These are phyloP conservation scores for Suhomyces panamericanus DNA, from an alignment of 1,139 yeast genomes.

Conservation along the genomic window DNA sequence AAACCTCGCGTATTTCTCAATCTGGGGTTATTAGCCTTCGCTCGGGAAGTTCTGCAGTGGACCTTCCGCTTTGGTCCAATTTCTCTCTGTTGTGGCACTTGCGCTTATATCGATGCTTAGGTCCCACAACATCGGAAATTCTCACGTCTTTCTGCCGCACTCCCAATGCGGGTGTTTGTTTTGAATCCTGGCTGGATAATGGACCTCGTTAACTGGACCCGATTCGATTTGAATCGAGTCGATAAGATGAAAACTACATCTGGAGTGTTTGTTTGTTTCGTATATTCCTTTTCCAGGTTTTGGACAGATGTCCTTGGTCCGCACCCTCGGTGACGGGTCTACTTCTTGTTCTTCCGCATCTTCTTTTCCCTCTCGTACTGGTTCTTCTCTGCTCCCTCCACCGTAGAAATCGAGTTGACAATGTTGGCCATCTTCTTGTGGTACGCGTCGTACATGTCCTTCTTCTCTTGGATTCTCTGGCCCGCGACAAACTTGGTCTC, in stretches of 20 bases:
- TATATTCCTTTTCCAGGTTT: background rate
- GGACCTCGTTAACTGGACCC: background rate
- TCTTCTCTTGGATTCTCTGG: conserved; percentile 78
- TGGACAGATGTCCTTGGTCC: background rate
- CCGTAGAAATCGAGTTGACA: conserved; percentile 81
- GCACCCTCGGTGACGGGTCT: too few relatives aligned
- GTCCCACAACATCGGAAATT: too few relatives aligned
- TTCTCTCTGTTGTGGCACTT: background rate
- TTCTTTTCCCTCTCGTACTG: conserved; percentile 85
- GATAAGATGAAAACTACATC: background rate
- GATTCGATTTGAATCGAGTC: background rate
- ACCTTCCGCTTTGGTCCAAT: background rate
- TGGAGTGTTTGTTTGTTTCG: background rate
- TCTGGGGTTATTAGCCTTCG: background rate
- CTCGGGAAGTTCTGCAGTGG: background rate
- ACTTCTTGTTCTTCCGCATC: conserved; percentile 47
- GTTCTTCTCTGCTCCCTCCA: conserved; percentile 93
- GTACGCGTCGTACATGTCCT: conserved; percentile 71
- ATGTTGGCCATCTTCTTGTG: conserved; percentile 88
- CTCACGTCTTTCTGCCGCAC: background rate
- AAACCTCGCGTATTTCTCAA: background rate
- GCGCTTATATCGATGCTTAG: background rate
- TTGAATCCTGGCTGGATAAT: background rate
- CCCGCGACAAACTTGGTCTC: conserved; percentile 86
- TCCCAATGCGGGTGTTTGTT: background rate